phyloP scores from a whole-genome alignment of 2,329 filamentous ascomycete species.

The Colletotrichum sp. region DNA sequence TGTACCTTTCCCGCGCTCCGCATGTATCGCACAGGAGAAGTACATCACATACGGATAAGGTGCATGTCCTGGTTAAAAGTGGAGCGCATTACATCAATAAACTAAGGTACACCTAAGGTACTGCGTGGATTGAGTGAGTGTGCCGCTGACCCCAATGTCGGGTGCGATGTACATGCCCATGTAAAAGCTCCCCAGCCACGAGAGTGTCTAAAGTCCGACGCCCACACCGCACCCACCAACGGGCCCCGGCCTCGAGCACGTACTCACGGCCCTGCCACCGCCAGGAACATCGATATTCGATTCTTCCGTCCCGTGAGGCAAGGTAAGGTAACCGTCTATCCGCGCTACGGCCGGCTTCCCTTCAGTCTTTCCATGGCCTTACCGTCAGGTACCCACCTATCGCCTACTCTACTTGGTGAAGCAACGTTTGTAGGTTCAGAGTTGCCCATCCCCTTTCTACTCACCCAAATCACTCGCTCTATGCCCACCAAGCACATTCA shows the following conservation, averaged over 20 bases:
- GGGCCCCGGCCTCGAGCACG: not conserved
- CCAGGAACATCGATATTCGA: not conserved
- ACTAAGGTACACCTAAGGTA: not conserved
- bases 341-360: not conserved
- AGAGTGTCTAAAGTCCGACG: not conserved
- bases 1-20: not conserved
- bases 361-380: not conserved
- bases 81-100: constrained; percentile 8
- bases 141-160: no score
- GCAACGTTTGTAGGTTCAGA: not conserved
- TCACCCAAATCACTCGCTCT: no score
- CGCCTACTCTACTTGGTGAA: not conserved
- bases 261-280: not conserved
- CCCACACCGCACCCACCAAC: not conserved
- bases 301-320: not conserved
- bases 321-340: not conserved
- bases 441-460: not conserved
- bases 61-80: not conserved
- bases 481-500: no score
- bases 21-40: not conserved
- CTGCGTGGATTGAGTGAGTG: not conserved
- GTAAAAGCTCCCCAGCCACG: no score
- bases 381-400: not conserved
- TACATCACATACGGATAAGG: not conserved
- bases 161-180: no score